These are phyloP conservation scores for Fusarium irregulare DNA, from an alignment of 2,329 filamentous ascomycete genomes.

Conservation along the genomic window DNA sequence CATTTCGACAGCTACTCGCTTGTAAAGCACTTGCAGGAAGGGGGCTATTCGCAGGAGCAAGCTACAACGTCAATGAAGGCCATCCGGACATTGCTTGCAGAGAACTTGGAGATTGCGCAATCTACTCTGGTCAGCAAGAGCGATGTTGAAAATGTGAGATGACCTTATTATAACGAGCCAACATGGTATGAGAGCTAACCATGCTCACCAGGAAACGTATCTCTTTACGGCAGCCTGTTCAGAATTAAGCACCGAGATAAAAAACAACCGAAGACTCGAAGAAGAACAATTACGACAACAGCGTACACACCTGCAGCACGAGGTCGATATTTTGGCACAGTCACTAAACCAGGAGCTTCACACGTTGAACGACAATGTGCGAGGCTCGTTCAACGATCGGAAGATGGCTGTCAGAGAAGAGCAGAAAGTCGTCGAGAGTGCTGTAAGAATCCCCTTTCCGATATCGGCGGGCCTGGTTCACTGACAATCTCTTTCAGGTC, in stretches of 20 bases:
- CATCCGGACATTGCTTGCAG: slow-evolving; percentile 78
- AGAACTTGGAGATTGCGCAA: slow-evolving; percentile 85
- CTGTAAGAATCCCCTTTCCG: slow-evolving; percentile 61
- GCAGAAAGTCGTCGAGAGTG: slow-evolving; percentile 84
- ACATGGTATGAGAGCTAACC: slow-evolving; percentile 22
- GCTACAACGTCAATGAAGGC: slow-evolving; percentile 93
- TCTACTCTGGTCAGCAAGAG: slow-evolving; percentile 86
- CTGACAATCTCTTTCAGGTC: slow-evolving; percentile 63
- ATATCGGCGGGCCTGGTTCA: neutral
- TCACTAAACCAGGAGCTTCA: slow-evolving; percentile 84
- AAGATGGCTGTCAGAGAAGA: slow-evolving; percentile 92
- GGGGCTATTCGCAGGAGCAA: slow-evolving; percentile 79
- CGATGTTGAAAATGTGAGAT: slow-evolving; percentile 81
- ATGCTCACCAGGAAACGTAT: slow-evolving; percentile 75
- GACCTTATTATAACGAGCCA: too few relatives aligned
- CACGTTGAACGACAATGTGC: slow-evolving; percentile 88
- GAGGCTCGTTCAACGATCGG: slow-evolving; percentile 94
- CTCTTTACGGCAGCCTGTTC: slow-evolving; percentile 94
- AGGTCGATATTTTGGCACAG: slow-evolving; percentile 92
- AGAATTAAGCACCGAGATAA: slow-evolving; percentile 88
- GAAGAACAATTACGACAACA: slow-evolving; percentile 87
- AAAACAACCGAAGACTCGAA: slow-evolving; percentile 78
- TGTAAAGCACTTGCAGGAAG: slow-evolving; percentile 81
- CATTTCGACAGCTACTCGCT: slow-evolving; percentile 96
- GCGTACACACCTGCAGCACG: slow-evolving; percentile 87